Base-by-base conservation (phyloP, 2,329 filamentous ascomycete species). In the Phaeosphaeria sp. region DNA sequence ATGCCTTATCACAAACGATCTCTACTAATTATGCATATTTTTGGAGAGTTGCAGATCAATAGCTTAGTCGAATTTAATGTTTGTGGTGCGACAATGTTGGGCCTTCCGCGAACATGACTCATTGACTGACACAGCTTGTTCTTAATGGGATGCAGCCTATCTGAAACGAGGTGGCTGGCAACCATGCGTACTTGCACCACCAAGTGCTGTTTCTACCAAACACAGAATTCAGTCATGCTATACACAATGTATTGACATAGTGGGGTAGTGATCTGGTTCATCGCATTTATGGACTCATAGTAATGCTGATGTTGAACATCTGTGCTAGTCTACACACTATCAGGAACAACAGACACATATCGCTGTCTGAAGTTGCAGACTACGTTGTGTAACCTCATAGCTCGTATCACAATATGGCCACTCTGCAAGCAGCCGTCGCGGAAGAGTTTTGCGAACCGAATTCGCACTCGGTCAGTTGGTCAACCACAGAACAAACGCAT, bases 391-490 rank as follows among this genome's bases (percentile, higher is more conserved):
- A 51, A 63, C 58, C 27, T 52, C 63, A 50, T 63, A 60, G 50
- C 25, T 47, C 50, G 55, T 59, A 52, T 39, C 42, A 55, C 27
- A 59, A 53, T 25, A 54, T 49, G 39, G 53, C 51, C 25, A 58
- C 63, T 54, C 59, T 69, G 66, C 72, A 73, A 62, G 59, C 66
- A 70, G 67, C 69, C 57, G 64, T 49, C 22, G 58, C 67, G 39
- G 64, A 70, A 33, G 72, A 67, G 56, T 77, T 74, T 68, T 58
- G 61, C 43, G 66, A 75, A 44, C 71, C 73, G 47, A 55, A 60
- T 53, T 59, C 67, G 47, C 68, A 76, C 51, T 65, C 77, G 50
- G 77, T 78, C 77, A 74, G 74, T 76, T 68, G 64, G 66, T 61
- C 27, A 55, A 27, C 36, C 53, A 53, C 60, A 23, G 47, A 54